Evolutionary conservation across 495 filamentous ascomycete species (phyloP).

Genomic region (Baudoinia panamericana): DNA sequence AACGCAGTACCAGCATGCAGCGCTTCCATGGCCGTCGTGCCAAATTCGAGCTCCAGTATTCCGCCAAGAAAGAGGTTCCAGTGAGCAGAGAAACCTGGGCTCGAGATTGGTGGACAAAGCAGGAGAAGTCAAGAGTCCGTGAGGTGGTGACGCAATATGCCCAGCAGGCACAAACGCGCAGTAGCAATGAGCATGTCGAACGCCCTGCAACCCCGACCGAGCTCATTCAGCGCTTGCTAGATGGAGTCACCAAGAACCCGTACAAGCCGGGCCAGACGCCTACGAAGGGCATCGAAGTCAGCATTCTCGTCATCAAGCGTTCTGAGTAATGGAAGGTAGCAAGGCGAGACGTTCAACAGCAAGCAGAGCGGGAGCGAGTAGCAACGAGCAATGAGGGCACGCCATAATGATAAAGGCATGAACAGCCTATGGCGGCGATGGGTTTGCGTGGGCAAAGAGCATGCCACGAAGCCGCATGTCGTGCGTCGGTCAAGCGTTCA

Average conservation of each 20-base stretch:
- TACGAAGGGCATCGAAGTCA: constrained; percentile 30
- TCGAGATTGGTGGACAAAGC: constrained; percentile 56
- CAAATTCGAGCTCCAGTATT: constrained; percentile 38
- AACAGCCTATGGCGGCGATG: too few species aligned
- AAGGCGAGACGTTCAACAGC: background rate
- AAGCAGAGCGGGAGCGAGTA: background rate
- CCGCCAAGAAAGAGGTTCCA: constrained; percentile 39
- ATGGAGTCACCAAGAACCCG: constrained; percentile 36
- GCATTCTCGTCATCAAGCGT: constrained; percentile 24
- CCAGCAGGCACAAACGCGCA: constrained; percentile 35
- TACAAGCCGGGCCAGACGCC: constrained; percentile 19
- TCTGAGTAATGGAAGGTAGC: constrained; percentile 1
- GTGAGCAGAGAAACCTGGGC: constrained; percentile 48
- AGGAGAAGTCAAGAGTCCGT: constrained; percentile 54
- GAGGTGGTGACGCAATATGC: constrained; percentile 47
- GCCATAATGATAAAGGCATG: too few species aligned
- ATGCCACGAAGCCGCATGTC: too few species aligned
- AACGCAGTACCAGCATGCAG: constrained; percentile 27
- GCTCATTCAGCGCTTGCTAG: constrained; percentile 49
- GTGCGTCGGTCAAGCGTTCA: too few species aligned
- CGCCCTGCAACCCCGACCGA: constrained; percentile 37
- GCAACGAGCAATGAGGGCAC: background rate
- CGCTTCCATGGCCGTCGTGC: constrained; percentile 11
- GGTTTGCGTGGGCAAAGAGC: too few species aligned
- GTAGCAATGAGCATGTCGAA: constrained; percentile 20